Conservation (phyloP, 1,284 basidiomycete species). For the Apiotrichum mycotoxinovorans region DNA sequence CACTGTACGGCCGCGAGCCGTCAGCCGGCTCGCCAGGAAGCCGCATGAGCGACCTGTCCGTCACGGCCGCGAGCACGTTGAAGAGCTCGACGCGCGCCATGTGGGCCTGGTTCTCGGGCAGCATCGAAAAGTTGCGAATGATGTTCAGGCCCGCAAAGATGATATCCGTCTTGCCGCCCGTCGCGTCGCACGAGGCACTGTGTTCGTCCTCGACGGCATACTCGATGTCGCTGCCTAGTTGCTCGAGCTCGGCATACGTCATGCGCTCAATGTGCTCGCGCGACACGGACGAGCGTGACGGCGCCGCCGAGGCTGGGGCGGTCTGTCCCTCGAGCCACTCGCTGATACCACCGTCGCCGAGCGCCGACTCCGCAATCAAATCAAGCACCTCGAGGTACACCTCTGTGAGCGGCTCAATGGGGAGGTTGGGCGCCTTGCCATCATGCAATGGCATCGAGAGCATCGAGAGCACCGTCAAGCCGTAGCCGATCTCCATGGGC, state of each 20-base stretch:
- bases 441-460: slow-evolving; percentile 53
- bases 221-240: slow-evolving; percentile 82
- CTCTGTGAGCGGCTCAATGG: slow-evolving; percentile 71
- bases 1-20: slow-evolving; percentile 55
- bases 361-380: slow-evolving; percentile 75
- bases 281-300: background rate
- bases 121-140: slow-evolving; percentile 75
- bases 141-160: slow-evolving; percentile 73
- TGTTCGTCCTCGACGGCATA: slow-evolving; percentile 60
- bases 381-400: slow-evolving; percentile 84
- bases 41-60: slow-evolving; percentile 53
- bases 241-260: slow-evolving; percentile 77
- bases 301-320: background rate
- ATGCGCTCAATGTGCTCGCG: slow-evolving; percentile 64
- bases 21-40: slow-evolving; percentile 35
- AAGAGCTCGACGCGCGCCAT: slow-evolving; percentile 65
- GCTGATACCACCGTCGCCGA: slow-evolving; percentile 56
- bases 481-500: slow-evolving; percentile 79
- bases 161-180: slow-evolving; percentile 53
- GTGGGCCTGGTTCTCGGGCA: slow-evolving; percentile 67
- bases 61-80: slow-evolving; percentile 66
- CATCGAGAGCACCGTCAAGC: slow-evolving; percentile 81
- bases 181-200: slow-evolving; percentile 32
- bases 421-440: slow-evolving; percentile 60
- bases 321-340: slow-evolving; percentile 36